Evolutionary conservation across 768 basidiomycete species (phyloP).

Genomic region (Boletus edulis): DNA sequence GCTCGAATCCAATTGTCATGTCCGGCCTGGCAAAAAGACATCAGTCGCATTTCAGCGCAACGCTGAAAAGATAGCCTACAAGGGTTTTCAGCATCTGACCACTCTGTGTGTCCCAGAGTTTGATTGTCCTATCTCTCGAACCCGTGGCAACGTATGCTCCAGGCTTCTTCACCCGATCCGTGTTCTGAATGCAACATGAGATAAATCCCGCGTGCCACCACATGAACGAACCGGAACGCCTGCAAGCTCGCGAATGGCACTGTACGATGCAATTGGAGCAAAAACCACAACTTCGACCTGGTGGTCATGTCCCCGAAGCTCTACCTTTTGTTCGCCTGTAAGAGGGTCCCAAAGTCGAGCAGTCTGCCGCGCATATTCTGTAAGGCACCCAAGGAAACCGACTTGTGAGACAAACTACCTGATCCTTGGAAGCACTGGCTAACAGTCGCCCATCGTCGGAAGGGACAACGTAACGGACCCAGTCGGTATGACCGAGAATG

Average conservation of each 20-base stretch:
- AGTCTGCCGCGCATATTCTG: conserved; percentile 47
- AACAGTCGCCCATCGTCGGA: conserved; percentile 72
- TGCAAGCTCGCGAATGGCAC: conserved; percentile 73
- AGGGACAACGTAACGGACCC: conserved; percentile 72
- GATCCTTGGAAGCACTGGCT: conserved; percentile 84
- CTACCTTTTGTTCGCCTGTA: conserved; percentile 74
- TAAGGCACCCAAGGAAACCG: not conserved
- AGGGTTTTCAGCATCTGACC: conserved; percentile 81
- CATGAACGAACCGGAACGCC: conserved; percentile 57
- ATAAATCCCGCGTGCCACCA: not conserved
- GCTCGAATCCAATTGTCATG: conserved; percentile 93
- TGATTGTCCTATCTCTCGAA: conserved; percentile 88
- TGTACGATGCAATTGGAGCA: conserved; percentile 72
- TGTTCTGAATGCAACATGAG: conserved; percentile 37
- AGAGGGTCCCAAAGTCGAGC: conserved; percentile 72
- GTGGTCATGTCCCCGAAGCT: conserved; percentile 86
- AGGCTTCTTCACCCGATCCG: conserved; percentile 46
- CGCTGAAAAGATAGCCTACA: conserved; percentile 37
- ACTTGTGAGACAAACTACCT: conserved; percentile 46
- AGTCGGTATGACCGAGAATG: conserved; percentile 75
- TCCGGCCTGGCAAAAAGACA: conserved; percentile 46
- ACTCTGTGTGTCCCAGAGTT: conserved; percentile 82
- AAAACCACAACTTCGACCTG: conserved; percentile 81
- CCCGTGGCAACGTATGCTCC: conserved; percentile 75
- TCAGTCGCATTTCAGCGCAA: conserved; percentile 3